These are phyloP conservation scores for Tinospora cordifolia DNA, from an alignment of 164 flowering plant genomes.

Conservation along the genomic window DNA sequence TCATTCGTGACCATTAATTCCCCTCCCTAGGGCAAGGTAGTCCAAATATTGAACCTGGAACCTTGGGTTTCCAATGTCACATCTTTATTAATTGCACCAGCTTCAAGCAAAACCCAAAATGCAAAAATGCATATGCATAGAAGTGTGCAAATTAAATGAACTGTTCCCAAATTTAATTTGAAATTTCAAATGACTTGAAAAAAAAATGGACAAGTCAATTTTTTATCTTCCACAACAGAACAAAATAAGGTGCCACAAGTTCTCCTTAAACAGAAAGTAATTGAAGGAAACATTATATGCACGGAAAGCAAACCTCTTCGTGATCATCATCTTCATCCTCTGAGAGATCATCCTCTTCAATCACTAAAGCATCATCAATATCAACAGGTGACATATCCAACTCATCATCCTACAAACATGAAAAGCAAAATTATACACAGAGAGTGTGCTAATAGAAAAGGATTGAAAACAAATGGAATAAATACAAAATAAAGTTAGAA, in stretches of 20 bases:
- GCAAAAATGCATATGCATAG: too few species aligned
- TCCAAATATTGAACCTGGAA: too few species aligned
- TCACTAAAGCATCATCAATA: conserved; percentile 87
- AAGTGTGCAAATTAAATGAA: background rate
- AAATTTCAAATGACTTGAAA: background rate
- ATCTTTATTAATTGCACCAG: too few species aligned
- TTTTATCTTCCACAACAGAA: background rate
- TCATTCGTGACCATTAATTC: too few species aligned
- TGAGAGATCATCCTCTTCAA: conserved; percentile 95
- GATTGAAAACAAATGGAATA: background rate
- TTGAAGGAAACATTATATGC: background rate
- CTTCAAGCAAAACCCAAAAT: too few species aligned
- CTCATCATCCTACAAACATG: conserved; percentile 66
- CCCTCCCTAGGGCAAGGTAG: too few species aligned
- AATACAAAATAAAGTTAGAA: background rate
- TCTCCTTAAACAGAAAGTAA: background rate
- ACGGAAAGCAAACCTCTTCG: conserved; percentile 57
- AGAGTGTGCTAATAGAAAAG: background rate
- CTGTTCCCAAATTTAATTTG: background rate
- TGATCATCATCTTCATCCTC: conserved; percentile 91
- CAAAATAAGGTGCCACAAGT: background rate
- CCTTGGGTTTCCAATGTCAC: too few species aligned
- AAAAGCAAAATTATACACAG: background rate
- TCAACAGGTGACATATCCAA: conserved; percentile 81
- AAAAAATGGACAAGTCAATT: background rate